These are phyloP conservation scores for Solanum medicagineum DNA, from an alignment of 257 asterid species.

Conservation along the genomic window DNA sequence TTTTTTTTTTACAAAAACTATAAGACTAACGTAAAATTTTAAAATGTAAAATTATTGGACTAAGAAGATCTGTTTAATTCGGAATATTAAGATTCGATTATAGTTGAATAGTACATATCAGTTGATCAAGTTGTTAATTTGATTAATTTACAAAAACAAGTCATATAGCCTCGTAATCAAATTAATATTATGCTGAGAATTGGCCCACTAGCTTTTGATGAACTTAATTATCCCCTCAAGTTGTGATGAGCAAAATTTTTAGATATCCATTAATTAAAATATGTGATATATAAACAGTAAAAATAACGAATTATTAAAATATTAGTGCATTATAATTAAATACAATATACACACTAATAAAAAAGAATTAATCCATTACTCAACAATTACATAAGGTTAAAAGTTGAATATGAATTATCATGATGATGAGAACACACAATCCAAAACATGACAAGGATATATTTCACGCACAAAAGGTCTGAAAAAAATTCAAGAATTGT, in stretches of 20 bases:
- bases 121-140: slow-evolving; percentile 16
- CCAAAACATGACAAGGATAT: no score
- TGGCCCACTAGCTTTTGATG: neutral
- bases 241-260: neutral
- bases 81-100: neutral
- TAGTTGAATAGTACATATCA: slow-evolving; percentile 9
- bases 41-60: neutral
- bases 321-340: neutral
- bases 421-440: no score
- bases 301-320: neutral
- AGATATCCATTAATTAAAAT: neutral
- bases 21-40: no score
- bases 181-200: neutral
- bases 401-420: no score
- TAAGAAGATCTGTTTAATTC: neutral
- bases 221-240: neutral
- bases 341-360: neutral
- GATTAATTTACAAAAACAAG: neutral
- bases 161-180: neutral
- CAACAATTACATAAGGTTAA: no score
- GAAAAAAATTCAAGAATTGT: no score
- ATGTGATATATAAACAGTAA: neutral
- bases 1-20: no score
- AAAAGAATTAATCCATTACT: no score
- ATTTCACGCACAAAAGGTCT: no score